Conservation (phyloP, 108 stramenopile species). For the Pseudonitzschia pungens region DNA sequence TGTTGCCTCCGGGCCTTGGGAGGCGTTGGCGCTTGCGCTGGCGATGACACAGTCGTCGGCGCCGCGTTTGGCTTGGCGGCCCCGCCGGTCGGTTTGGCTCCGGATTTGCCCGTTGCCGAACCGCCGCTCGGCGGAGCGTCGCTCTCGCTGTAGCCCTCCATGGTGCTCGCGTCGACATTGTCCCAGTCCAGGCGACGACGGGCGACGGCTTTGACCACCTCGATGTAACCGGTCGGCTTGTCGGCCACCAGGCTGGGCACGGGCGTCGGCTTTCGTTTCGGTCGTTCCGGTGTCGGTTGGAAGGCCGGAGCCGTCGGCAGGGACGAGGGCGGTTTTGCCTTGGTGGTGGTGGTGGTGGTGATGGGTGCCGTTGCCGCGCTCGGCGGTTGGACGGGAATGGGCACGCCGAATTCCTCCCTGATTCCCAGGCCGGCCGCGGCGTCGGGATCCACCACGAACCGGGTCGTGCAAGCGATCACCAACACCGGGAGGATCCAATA, state of each 20-base stretch:
- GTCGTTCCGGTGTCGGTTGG: neutral
- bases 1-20: neutral
- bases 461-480: conserved; percentile 34
- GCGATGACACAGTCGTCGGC: no score
- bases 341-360: neutral
- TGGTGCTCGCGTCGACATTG: neutral
- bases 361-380: neutral
- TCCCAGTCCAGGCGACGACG: conserved; percentile 16
- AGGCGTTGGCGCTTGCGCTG: neutral
- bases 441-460: conserved; percentile 35
- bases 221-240: conserved; percentile 12
- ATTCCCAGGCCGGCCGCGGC: neutral
- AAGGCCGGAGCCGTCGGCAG: conserved; percentile 5
- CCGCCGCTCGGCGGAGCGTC: neutral
- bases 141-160: neutral
- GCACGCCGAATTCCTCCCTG: neutral
- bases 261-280: conserved; percentile 1
- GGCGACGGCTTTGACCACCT: conserved; percentile 5
- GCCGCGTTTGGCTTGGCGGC: no score
- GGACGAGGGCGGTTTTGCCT: neutral
- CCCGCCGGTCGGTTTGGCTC: neutral
- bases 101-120: neutral
- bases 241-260: conserved; percentile 13
- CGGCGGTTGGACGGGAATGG: neutral
- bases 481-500: conserved; percentile 49